Evolutionary conservation across 2,329 filamentous ascomycete genomes (phyloP).

Genomic region (Colletotrichum horii): DNA sequence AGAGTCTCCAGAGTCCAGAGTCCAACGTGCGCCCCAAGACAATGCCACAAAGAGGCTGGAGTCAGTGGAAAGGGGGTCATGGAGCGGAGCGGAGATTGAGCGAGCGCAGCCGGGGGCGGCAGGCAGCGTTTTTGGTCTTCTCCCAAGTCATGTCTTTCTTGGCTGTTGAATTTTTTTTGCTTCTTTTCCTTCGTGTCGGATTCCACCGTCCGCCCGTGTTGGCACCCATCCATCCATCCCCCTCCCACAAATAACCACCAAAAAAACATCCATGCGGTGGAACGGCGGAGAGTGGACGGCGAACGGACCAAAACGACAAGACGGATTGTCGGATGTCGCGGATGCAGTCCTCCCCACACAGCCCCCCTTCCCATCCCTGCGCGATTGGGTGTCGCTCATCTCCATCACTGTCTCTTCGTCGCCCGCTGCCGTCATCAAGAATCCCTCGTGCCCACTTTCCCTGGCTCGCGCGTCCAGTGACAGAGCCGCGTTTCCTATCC

Average conservation of each 20-base stretch:
- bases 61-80: not conserved
- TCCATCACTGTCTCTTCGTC: not conserved
- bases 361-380: not conserved
- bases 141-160: not conserved
- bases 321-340: slow-evolving; percentile 18
- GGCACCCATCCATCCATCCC: not conserved
- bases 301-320: slow-evolving; percentile 14
- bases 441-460: not conserved
- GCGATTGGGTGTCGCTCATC: not conserved
- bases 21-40: not conserved
- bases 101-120: not conserved
- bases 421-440: slow-evolving; percentile 4
- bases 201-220: not conserved
- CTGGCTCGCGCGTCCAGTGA: not conserved
- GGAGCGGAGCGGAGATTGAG: not conserved
- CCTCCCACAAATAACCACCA: not conserved
- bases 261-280: not conserved
- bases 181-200: not conserved
- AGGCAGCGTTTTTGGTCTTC: not conserved
- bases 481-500: slow-evolving; percentile 8
- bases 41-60: not conserved
- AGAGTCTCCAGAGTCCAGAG: not conserved
- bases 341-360: slow-evolving; percentile 5
- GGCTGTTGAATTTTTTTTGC: not conserved
- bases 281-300: not conserved